Percentiles rank a stretch among this genome's conserved stretches.
phyloP scores from a whole-genome alignment of 1,284 basidiomycete genomes.

The Pholiota adiposa region DNA sequence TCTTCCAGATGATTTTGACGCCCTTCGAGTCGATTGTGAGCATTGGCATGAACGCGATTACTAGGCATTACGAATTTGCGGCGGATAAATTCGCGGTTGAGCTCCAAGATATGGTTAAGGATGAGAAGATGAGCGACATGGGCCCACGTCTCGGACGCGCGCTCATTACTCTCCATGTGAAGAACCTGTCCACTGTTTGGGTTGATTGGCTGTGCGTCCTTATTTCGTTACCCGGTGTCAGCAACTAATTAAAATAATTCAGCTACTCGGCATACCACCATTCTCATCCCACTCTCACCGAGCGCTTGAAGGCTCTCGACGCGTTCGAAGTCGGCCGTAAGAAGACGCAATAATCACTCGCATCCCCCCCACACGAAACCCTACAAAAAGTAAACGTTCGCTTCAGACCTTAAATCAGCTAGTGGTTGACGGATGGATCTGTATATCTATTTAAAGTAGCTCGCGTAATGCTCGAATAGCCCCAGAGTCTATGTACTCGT shows the following conservation, averaged over 20 bases:
- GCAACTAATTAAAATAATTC: background rate
- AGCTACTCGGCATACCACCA: constrained; percentile 93
- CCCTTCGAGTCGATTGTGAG: constrained; percentile 82
- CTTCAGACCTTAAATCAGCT: background rate
- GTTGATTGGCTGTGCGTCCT: constrained; percentile 82
- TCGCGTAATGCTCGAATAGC: background rate
- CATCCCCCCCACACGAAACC: background rate
- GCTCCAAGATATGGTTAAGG: constrained; percentile 55
- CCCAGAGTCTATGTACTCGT: background rate
- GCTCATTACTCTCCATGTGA: constrained; percentile 82
- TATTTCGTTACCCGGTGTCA: background rate
- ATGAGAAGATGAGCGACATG: constrained; percentile 67
- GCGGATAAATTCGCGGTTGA: constrained; percentile 85
- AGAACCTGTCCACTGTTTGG: constrained; percentile 91
- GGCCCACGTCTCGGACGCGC: constrained; percentile 81
- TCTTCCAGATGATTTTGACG: constrained; percentile 88
- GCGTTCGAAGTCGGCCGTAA: constrained; percentile 46
- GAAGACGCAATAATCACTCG: constrained; percentile 28
- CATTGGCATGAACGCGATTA: constrained; percentile 81
- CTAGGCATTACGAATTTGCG: constrained; percentile 87
- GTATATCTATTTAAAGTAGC: constrained; percentile 1
- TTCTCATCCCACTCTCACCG: constrained; percentile 89
- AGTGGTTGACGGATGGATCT: background rate
- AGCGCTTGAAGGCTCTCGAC: constrained; percentile 83
- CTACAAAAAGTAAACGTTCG: constrained; percentile 4